These are phyloP conservation scores for Gaeumannomyces sp. DNA, from an alignment of 2,329 filamentous ascomycete species.

Conservation along the genomic window DNA sequence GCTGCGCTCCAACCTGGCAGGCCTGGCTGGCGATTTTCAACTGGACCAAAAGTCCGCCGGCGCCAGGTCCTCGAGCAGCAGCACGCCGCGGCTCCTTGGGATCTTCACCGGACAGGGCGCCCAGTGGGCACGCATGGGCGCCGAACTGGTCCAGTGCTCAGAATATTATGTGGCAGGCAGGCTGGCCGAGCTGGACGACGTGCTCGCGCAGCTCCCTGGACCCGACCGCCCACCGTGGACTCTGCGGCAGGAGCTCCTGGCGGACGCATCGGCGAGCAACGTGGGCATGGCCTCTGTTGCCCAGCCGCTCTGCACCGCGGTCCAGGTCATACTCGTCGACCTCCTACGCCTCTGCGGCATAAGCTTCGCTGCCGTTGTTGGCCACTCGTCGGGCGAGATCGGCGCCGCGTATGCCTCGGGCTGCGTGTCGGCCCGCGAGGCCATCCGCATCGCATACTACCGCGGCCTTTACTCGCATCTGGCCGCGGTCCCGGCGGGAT, in stretches of 20 bases:
- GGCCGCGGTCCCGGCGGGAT: background rate
- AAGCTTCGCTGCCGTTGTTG: conserved; percentile 2
- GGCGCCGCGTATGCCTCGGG: conserved; percentile 15
- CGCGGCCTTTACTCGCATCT: background rate
- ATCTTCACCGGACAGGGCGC: conserved; percentile 28
- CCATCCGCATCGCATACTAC: conserved; percentile 8
- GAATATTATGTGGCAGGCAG: conserved; percentile 13
- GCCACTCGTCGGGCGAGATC: conserved; percentile 15
- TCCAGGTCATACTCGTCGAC: conserved; percentile 11
- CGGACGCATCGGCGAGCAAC: conserved; percentile 15
- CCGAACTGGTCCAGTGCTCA: conserved; percentile 15
- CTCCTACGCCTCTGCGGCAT: conserved; percentile 6
- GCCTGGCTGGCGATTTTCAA: too few species aligned
- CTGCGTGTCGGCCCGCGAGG: background rate
- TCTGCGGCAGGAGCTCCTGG: conserved; percentile 26
- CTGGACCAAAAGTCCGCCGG: too few species aligned
- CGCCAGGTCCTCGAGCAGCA: conserved; percentile 1
- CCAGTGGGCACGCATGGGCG: conserved; percentile 24
- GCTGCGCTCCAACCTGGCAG: too few species aligned
- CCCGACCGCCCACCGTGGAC: conserved; percentile 24
- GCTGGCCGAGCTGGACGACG: conserved; percentile 22
- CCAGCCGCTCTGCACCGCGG: conserved; percentile 11
- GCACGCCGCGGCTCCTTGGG: conserved; percentile 19
- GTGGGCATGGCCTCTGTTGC: too few species aligned
- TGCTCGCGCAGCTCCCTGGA: background rate